Evolutionary conservation across 1,284 basidiomycete genomes (phyloP), one percentile per base, ranked within the genome.

Genomic region (Irpex lacteus): DNA sequence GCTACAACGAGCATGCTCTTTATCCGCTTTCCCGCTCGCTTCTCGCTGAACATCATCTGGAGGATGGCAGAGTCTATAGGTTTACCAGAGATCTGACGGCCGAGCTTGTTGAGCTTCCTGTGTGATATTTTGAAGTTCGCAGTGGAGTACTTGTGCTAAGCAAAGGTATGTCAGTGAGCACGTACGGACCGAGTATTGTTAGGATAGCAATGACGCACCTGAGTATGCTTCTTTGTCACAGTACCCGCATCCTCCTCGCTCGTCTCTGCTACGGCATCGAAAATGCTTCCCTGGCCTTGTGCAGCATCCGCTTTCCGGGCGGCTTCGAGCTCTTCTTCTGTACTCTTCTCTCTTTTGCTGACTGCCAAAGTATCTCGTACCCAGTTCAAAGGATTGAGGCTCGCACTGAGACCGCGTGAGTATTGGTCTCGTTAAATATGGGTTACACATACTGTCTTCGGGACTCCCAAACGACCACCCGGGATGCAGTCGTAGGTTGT

Each of bases 41-140:
- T 98, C 75, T 96, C 89, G 69, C 90, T 92, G 76, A 98, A 98
- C 74, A 93, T 87, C 92, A 98, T 97, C 74, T 99, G 97, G 60
- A 98, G 80, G 72, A 99, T 96, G 32, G 97, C 96, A 73, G 92
- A 89, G 78, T 98, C 96, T 65, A 97, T 89, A 11, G 95, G 94
- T 70, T 94, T 90, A 13, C 92, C 91, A 7, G 92, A 83, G 69
- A 98, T 94, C 76, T 98, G 94, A 62, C 88, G 83, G 5, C 92
- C 91, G 52, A 99, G 82, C 80, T 91, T 85, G 76, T 97, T 96
- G 61, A 98, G 82, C 77, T 98, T 98, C 63, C 95, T 86, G 68
- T 92, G 94, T 1, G 94, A 96, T 58, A 96, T 95, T 76, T 95
- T 96, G 84, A 98, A 97, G 72, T 87, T 87, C 3, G 91, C 89